Conservation (phyloP, 345 rosid genomes). For the Turnera subulata region DNA sequence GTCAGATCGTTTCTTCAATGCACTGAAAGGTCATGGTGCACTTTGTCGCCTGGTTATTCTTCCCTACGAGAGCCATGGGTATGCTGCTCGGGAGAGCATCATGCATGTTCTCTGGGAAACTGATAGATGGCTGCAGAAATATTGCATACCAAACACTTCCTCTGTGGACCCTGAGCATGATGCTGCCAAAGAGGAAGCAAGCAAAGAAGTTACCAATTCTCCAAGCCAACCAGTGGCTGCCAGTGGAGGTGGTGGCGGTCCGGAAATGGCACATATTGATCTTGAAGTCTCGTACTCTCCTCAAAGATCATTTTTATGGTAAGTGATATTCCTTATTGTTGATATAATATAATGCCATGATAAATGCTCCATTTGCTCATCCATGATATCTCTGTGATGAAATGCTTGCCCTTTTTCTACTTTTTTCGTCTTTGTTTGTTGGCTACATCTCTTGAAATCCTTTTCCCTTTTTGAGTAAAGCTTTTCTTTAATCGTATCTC, state of each 20-base stretch:
- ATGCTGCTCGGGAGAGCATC: slow-evolving; percentile 90
- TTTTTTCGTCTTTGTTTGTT: no score
- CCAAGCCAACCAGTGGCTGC: slow-evolving; percentile 42
- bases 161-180: slow-evolving; percentile 41
- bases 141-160: slow-evolving; percentile 59
- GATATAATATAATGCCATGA: background rate
- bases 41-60: slow-evolving; percentile 82
- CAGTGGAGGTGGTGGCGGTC: slow-evolving; percentile 54
- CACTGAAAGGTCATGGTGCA: slow-evolving; percentile 94
- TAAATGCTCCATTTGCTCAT: no score
- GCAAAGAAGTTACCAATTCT: slow-evolving; percentile 35
- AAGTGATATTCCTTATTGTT: slow-evolving; percentile 7
- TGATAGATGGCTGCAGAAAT: slow-evolving; percentile 89
- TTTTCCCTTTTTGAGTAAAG: no score
- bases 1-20: slow-evolving; percentile 96
- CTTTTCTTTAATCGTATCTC: no score
- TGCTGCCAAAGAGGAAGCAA: slow-evolving; percentile 26
- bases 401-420: no score
- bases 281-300: slow-evolving; percentile 24
- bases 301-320: slow-evolving; percentile 61
- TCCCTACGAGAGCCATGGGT: slow-evolving; percentile 97
- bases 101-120: slow-evolving; percentile 99
- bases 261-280: slow-evolving; percentile 44
- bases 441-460: no score
- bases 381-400: no score